Evolutionary conservation across 345 rosid genomes (phyloP).

Genomic region (Citrus inodora): DNA sequence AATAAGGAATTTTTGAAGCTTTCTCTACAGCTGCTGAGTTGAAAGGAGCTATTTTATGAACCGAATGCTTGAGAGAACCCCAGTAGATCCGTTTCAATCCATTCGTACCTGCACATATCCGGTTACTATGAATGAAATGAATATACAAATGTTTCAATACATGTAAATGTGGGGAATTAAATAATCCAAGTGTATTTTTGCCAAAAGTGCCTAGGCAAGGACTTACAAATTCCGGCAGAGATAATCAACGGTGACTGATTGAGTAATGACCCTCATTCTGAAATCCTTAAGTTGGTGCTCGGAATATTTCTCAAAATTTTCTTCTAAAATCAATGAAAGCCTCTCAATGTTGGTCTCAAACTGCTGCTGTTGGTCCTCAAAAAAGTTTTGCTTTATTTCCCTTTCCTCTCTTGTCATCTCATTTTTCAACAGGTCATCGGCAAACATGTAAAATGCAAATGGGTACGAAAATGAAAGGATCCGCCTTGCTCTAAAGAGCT

Average conservation of each 20-base stretch:
- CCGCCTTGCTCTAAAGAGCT: conserved; percentile 46
- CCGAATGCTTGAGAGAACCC: conserved; percentile 24
- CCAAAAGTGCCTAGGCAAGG: too few relatives aligned
- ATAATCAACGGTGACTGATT: conserved; percentile 29
- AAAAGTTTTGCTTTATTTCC: conserved; percentile 33
- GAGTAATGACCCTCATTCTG: conserved; percentile 23
- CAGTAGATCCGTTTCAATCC: conserved; percentile 40
- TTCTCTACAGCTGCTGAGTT: conserved; percentile 22
- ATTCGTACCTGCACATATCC: conserved; percentile 29
- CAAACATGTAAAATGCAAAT: conserved; percentile 56
- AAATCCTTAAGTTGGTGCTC: conserved; percentile 17
- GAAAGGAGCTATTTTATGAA: conserved; percentile 40
- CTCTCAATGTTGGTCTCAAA: conserved; percentile 40
- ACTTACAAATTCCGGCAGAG: conserved; percentile 44
- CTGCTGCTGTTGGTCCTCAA: conserved; percentile 44
- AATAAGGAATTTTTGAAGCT: conserved; percentile 14
- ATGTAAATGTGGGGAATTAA: too few relatives aligned
- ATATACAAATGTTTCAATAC: too few relatives aligned
- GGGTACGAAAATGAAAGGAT: conserved; percentile 52
- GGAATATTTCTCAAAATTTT: conserved; percentile 26
- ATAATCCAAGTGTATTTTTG: too few relatives aligned
- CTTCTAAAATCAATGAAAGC: conserved; percentile 35
- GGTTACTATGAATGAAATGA: too few relatives aligned
- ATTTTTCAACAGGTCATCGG: conserved; percentile 37
- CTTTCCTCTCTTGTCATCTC: conserved; percentile 36